These are phyloP conservation scores for Lachnum nothofagi DNA, from an alignment of 2,329 filamentous ascomycete species.

Conservation along the genomic window DNA sequence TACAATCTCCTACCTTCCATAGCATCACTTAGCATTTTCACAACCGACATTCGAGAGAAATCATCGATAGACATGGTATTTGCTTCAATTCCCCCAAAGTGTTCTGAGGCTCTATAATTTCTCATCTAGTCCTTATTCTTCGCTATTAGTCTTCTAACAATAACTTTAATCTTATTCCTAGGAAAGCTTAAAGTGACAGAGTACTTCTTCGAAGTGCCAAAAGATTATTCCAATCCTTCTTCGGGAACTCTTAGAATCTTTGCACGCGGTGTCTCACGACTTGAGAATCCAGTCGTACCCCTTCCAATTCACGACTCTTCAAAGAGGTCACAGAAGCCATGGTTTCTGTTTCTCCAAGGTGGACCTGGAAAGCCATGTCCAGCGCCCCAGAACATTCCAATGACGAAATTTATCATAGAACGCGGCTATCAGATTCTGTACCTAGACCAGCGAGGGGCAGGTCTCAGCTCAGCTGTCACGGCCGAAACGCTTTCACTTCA, in stretches of 20 bases:
- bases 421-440: slow-evolving; percentile 80
- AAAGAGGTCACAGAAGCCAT: slow-evolving; percentile 49
- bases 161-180: slow-evolving; percentile 31
- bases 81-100: no score
- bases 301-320: slow-evolving; percentile 33
- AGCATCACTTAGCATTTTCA: not conserved
- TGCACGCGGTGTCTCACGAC: slow-evolving; percentile 64
- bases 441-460: slow-evolving; percentile 88
- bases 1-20: not conserved
- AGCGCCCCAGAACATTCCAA: slow-evolving; percentile 66
- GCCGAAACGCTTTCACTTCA: slow-evolving; percentile 63
- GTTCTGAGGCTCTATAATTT: no score
- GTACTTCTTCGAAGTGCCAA: slow-evolving; percentile 78
- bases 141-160: no score
- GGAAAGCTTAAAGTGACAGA: slow-evolving; percentile 73
- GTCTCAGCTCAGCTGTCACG: slow-evolving; percentile 75
- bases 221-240: slow-evolving; percentile 62
- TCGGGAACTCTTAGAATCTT: slow-evolving; percentile 67
- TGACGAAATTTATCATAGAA: slow-evolving; percentile 65
- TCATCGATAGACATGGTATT: no score
- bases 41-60: slow-evolving; percentile 56
- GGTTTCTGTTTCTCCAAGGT: slow-evolving; percentile 73
- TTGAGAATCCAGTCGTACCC: slow-evolving; percentile 48
- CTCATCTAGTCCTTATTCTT: not conserved
- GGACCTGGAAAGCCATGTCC: slow-evolving; percentile 77